A percentile compares a stretch with the other conserved stretches of the same genome.
phyloP scores from a whole-genome alignment of 2,329 filamentous ascomycete species.

The Venturia nashicola region DNA sequence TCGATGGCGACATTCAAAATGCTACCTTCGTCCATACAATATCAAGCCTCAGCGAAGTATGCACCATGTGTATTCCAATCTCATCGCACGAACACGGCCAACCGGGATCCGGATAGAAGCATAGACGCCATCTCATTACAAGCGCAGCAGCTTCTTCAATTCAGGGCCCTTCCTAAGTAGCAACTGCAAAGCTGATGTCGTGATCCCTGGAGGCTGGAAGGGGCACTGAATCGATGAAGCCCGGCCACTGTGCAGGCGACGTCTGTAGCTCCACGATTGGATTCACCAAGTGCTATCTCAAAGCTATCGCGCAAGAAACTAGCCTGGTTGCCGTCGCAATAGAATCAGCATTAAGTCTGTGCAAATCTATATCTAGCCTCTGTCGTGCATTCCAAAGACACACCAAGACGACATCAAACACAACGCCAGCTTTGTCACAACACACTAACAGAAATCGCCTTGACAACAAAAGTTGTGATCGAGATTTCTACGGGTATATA shows the following conservation, averaged over 20 bases:
- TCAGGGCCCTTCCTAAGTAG: no score
- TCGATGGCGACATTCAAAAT: not conserved
- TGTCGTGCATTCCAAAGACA: not conserved
- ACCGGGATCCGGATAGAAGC: no score
- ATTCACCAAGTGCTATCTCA: not conserved
- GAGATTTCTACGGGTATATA: slow-evolving; percentile 11
- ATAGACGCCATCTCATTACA: no score
- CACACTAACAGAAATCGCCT: not conserved
- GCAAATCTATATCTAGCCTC: not conserved
- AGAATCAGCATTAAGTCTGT: not conserved
- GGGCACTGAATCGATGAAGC: no score
- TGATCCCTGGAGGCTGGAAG: no score
- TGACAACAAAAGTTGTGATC: slow-evolving; percentile 18
- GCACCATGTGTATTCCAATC: not conserved
- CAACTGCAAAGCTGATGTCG: no score
- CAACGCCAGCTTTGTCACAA: not conserved
- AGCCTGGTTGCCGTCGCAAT: not conserved
- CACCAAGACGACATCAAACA: not conserved
- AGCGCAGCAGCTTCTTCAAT: no score
- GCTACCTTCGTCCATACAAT: not conserved
- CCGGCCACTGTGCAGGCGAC: no score
- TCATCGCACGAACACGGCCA: not conserved
- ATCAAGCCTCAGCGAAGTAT: no score
- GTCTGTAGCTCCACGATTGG: not conserved
- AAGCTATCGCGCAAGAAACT: not conserved